Evolutionary conservation across 192 early-diverging fungal species (phyloP).

Genomic region (Coemansia sp.): DNA sequence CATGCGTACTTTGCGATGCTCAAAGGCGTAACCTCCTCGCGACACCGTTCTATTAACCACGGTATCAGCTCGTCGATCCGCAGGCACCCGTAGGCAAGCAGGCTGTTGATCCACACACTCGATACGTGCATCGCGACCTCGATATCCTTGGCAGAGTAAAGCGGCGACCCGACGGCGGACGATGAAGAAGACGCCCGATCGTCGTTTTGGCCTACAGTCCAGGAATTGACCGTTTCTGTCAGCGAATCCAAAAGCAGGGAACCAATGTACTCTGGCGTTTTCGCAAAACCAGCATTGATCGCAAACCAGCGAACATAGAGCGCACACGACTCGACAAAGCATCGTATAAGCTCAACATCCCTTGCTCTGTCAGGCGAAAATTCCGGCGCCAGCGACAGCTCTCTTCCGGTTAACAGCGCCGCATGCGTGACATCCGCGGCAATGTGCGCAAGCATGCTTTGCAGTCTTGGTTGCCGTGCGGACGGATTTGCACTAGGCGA

Average conservation of each 20-base stretch:
- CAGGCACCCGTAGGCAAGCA: slow-evolving; percentile 35
- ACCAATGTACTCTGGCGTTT: slow-evolving; percentile 12
- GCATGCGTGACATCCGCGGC: slow-evolving; percentile 24
- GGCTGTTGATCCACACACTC: slow-evolving; percentile 17
- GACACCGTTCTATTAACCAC: slow-evolving; percentile 32
- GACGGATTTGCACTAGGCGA: slow-evolving; percentile 9
- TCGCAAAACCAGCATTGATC: slow-evolving; percentile 18
- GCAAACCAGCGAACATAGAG: slow-evolving; percentile 30
- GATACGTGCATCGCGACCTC: slow-evolving; percentile 18
- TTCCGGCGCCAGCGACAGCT: slow-evolving; percentile 14
- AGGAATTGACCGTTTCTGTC: slow-evolving; percentile 5
- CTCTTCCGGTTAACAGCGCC: slow-evolving; percentile 18
- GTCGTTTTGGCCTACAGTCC: slow-evolving; percentile 13
- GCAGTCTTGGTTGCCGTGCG: slow-evolving; percentile 12
- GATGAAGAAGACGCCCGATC: not conserved
- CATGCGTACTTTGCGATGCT: slow-evolving; percentile 20
- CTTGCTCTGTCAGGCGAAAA: slow-evolving; percentile 11
- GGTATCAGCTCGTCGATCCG: slow-evolving; percentile 28
- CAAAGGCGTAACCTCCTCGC: slow-evolving; percentile 6
- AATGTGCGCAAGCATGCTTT: slow-evolving; percentile 21
- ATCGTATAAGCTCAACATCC: slow-evolving; percentile 27
- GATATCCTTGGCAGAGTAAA: slow-evolving; percentile 12
- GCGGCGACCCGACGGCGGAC: slow-evolving; percentile 4
- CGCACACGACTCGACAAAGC: slow-evolving; percentile 31
- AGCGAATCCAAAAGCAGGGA: slow-evolving; percentile 13